Evolutionary conservation across 495 filamentous ascomycete genomes (phyloP), one percentile per base, ranked within the genome.

Genomic region (Aspergillus conjunctus): DNA sequence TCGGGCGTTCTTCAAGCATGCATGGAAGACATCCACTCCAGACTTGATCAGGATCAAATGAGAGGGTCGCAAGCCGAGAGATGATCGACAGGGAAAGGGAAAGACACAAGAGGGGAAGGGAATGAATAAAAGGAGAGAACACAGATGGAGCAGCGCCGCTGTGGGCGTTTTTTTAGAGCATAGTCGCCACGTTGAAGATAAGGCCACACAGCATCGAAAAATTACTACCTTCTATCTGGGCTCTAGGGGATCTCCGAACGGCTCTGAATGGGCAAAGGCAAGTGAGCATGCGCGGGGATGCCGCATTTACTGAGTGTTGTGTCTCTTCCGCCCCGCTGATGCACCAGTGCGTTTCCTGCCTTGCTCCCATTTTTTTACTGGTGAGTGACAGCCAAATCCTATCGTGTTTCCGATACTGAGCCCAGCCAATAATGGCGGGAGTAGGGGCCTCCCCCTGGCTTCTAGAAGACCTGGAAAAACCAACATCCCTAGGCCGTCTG

Each of bases 241-340:
- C 26, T 48, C 21, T 48, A 48, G 44, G 44, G 20, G 44, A 48
- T 5, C 44, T 48, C 44, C 44, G 44, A 48, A 48, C 20, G 3
- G 4, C n/a, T 48, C 44, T 7, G 18, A 20, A 48, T 21, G n/a
- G 44, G 44, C 20, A 17, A 22, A 20, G n/a, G n/a, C 17, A 48
- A 7, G 17, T 22, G 44, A 21, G 17, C 44, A 48, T 41, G 37
- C 12, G 37, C 37, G 37, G 37, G 48, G 48, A 51, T 26, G 21
- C 20, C 10, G 17, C 7, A 14, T 41, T 41, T 41, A 41, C n/a
- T n/a, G n/a, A n/a, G 37, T 41, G 37, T 41, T 41, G 37, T 21
- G 21, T 26, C 15, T 51, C 21, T 41, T 41, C 37, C 34, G 34
- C 34, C 34, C 37, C 15, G 26, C 2, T 5, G 26, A 26, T 5